These are phyloP conservation scores for Candida montana DNA, from an alignment of 805 yeast genomes.

Conservation along the genomic window DNA sequence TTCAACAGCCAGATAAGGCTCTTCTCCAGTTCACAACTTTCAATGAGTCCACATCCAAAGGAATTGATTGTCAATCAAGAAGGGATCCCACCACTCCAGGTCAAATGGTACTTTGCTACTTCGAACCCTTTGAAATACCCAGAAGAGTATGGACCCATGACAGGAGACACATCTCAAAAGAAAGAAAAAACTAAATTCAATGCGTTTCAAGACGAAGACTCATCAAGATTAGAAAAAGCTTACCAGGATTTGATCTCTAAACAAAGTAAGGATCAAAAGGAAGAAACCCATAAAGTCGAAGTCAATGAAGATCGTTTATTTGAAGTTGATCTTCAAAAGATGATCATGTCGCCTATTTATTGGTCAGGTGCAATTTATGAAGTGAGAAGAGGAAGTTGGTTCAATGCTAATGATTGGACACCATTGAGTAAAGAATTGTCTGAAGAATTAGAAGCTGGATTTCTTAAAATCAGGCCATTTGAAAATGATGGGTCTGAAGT, in stretches of 20 bases:
- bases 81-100: constrained; percentile 14
- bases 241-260: constrained; percentile 2
- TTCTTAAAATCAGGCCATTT: constrained; percentile 35
- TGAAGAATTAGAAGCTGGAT: constrained; percentile 54
- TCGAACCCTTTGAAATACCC: constrained; percentile 74
- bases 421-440: constrained; percentile 52
- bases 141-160: constrained; percentile 44
- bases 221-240: constrained; percentile 48
- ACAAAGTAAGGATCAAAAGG: not conserved
- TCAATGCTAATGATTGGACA: constrained; percentile 41
- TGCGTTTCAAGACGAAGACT: constrained; percentile 64
- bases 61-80: not conserved
- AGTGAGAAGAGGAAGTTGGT: constrained; percentile 85
- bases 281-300: constrained; percentile 4
- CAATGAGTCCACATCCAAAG: not conserved
- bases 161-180: constrained; percentile 34
- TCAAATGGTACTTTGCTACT: constrained; percentile 77
- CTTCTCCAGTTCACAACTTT: not conserved
- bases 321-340: constrained; percentile 55
- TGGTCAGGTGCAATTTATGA: constrained; percentile 89
- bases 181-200: constrained; percentile 41
- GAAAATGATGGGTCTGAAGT: constrained; percentile 11
- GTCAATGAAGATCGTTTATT: constrained; percentile 82
- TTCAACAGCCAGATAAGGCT: too few relatives aligned
- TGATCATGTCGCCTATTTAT: constrained; percentile 61